phyloP scores from a whole-genome alignment of 192 early-diverging fungal species.

The Dimargaris cristalligena region DNA sequence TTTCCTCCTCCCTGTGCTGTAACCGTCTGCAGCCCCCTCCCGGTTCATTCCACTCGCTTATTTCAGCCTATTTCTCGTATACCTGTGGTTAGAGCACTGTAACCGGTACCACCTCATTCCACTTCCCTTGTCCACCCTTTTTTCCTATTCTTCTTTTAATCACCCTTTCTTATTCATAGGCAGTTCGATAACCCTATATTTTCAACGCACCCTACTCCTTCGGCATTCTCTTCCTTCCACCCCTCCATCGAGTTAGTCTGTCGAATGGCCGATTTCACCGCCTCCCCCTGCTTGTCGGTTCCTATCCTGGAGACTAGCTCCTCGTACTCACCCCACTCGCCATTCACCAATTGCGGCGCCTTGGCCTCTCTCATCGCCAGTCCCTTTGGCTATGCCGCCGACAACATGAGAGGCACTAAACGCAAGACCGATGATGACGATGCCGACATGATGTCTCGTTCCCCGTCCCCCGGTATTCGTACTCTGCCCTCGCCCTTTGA shows the following conservation, averaged over 20 bases:
- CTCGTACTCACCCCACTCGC: neutral
- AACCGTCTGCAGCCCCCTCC: too few relatives aligned
- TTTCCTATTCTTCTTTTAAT: neutral
- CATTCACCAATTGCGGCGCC: neutral
- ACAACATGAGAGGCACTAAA: slow-evolving; percentile 17
- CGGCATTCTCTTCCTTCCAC: too few relatives aligned
- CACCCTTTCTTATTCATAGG: neutral
- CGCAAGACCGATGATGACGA: slow-evolving; percentile 29
- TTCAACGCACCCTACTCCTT: too few relatives aligned
- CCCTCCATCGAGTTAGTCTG: too few relatives aligned
- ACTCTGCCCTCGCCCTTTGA: slow-evolving; percentile 11
- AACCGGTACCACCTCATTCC: too few relatives aligned
- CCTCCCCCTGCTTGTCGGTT: slow-evolving; percentile 7
- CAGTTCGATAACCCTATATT: too few relatives aligned
- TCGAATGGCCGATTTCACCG: slow-evolving; percentile 8
- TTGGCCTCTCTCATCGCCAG: neutral
- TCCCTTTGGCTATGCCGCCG: neutral
- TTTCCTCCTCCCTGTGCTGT: too few relatives aligned
- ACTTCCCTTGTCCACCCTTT: neutral
- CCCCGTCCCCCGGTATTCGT: slow-evolving; percentile 12
- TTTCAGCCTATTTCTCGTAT: too few relatives aligned
- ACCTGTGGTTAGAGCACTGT: too few relatives aligned
- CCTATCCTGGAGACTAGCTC: neutral
- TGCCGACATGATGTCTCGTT: slow-evolving; percentile 22
- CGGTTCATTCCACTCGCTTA: too few relatives aligned